A percentile compares a stretch with the other conserved stretches of the same genome.
Evolutionary conservation across 768 basidiomycete genomes (phyloP).

Genomic region (Rhodotorula sphaerocarpa): DNA sequence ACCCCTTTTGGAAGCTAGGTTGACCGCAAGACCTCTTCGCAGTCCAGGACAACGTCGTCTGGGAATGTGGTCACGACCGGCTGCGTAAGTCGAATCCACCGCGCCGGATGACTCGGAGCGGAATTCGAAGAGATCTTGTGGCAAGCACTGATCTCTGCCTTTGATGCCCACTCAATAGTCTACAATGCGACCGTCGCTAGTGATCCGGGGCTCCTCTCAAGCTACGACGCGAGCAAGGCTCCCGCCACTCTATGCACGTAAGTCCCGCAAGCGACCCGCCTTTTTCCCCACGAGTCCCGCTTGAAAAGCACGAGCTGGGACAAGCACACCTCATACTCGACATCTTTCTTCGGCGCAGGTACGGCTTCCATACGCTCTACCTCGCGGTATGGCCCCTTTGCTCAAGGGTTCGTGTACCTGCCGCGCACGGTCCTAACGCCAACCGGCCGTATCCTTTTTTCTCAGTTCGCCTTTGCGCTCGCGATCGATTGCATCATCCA

Average conservation of each 20-base stretch:
- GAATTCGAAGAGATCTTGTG: no score
- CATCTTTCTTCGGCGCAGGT: background rate
- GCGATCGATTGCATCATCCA: constrained; percentile 20
- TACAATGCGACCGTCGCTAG: constrained; percentile 20
- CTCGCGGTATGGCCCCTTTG: constrained; percentile 3
- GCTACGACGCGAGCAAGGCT: background rate
- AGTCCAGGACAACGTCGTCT: constrained; percentile 28
- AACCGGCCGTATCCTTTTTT: no score
- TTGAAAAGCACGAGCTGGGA: no score
- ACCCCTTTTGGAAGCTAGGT: no score
- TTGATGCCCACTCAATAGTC: background rate
- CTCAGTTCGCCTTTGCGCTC: constrained; percentile 16
- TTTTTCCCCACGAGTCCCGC: no score
- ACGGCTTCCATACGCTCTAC: constrained; percentile 28
- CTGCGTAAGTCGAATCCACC: background rate
- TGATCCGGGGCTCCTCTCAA: background rate
- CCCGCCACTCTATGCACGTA: constrained; percentile 20
- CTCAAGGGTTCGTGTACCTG: no score
- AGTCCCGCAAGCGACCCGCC: background rate
- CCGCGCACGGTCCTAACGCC: no score
- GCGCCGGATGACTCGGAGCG: no score
- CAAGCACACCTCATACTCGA: no score
- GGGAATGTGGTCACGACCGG: constrained; percentile 30
- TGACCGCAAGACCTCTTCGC: no score
- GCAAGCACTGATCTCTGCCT: no score